phyloP scores from a whole-genome alignment of 1,284 basidiomycete genomes.

The Pseudozyma thailandica region DNA sequence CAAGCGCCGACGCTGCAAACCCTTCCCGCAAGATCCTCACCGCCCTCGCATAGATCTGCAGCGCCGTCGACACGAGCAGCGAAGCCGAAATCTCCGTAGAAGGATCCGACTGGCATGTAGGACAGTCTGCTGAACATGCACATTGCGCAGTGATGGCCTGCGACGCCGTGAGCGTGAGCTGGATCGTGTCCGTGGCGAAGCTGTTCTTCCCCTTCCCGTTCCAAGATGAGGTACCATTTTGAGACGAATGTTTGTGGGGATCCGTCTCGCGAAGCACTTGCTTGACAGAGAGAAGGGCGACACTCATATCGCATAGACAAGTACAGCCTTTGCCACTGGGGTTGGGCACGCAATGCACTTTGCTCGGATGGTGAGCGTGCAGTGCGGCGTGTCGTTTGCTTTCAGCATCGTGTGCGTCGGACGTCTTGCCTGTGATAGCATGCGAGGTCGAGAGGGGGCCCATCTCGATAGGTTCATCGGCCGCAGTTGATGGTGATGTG shows the following conservation, averaged over 20 bases:
- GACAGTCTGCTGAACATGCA: constrained; percentile 64
- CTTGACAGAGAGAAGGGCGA: constrained; percentile 60
- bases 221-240: background rate
- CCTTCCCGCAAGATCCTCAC: constrained; percentile 61
- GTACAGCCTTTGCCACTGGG: constrained; percentile 64
- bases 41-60: constrained; percentile 67
- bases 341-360: constrained; percentile 66
- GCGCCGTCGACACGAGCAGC: constrained; percentile 61
- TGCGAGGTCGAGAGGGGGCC: constrained; percentile 34
- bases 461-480: constrained; percentile 16
- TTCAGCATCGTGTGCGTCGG: constrained; percentile 7
- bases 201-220: background rate
- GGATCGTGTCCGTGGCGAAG: constrained; percentile 45
- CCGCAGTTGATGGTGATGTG: background rate
- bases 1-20: constrained; percentile 28
- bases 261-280: constrained; percentile 47
- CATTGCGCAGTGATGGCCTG: constrained; percentile 64
- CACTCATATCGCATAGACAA: constrained; percentile 62
- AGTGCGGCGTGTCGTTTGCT: constrained; percentile 14
- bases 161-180: constrained; percentile 62
- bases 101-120: constrained; percentile 62
- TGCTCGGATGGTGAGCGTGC: constrained; percentile 39
- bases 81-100: constrained; percentile 55
- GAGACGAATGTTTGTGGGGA: constrained; percentile 10
- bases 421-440: constrained; percentile 7